A percentile compares a stretch with the other conserved stretches of the same genome.
phyloP scores from a whole-genome alignment of 2,329 filamentous ascomycete species.

The Colletotrichum tofieldiae region DNA sequence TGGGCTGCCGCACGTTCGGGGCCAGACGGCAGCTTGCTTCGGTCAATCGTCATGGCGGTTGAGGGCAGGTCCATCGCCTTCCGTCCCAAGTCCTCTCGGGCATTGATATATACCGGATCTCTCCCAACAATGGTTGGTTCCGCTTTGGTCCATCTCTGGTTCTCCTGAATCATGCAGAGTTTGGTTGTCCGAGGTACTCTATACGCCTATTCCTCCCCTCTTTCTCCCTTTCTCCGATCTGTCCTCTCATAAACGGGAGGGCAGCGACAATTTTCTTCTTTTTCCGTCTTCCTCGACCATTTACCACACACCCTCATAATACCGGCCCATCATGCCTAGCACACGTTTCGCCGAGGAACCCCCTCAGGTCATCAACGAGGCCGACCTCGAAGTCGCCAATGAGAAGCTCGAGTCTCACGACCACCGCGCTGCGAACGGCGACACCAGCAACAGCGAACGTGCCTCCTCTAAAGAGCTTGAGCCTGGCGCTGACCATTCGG shows the following conservation, averaged over 20 bases:
- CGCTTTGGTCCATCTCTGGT: neutral
- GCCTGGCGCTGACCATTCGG: constrained; percentile 43
- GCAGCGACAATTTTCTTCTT: neutral
- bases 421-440: neutral
- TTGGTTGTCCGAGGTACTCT: constrained; percentile 1
- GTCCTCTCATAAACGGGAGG: constrained; percentile 3
- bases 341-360: constrained; percentile 56
- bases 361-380: constrained; percentile 55
- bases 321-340: constrained; percentile 43
- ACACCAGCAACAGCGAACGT: constrained; percentile 9
- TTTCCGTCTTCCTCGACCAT: neutral
- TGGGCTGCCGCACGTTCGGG: constrained; percentile 29
- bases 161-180: neutral
- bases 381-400: constrained; percentile 55
- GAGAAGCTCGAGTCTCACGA: constrained; percentile 52
- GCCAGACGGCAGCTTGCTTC: neutral
- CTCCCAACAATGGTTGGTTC: neutral
- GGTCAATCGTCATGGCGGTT: constrained; percentile 3
- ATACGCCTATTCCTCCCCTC: neutral
- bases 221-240: neutral
- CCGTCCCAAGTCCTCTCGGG: constrained; percentile 26
- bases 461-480: constrained; percentile 4
- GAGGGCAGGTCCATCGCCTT: constrained; percentile 16
- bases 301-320: constrained; percentile 48
- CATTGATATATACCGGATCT: neutral